Base-by-base conservation (phyloP, 768 basidiomycete species). In the Pleurotus giganteus region DNA sequence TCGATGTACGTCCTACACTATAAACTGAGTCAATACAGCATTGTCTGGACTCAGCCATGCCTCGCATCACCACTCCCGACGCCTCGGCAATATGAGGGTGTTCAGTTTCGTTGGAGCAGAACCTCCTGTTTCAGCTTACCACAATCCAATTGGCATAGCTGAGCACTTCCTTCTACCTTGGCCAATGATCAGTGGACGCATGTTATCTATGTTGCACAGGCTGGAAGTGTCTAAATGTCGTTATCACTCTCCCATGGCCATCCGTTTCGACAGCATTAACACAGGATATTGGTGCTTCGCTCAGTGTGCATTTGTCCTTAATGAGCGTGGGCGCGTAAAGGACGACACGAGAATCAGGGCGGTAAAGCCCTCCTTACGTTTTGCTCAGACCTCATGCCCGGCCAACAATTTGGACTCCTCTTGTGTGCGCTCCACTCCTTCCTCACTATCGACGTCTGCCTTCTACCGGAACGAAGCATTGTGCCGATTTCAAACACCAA, bases 301-400 rank as follows among this genome's bases (percentile, higher is more conserved):
- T 31, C 23, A 17, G n/a, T n/a, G n/a, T 45, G 44, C 21, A 26
- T 51, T 51, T 51, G 34, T 39, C 49, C 49, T 51, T 27, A 36
- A 36, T 17, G 12, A 51, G 49, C 11, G 17, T 51, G 23, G 15
- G 49, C 49, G 49, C 34, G 49, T 51, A 37, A 34, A 37, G 23
- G 34, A 21, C 34, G 26, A 51, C 49, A 51, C 27, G 49, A 36
- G 49, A 27, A 11, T 51, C 49, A 51, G 49, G 49, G 49, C 49
- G 34, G 49, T 21, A 36, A 17, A 45, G 43, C 29, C 4, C n/a
- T 37, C 12, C 34, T 51, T 51, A 51, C 49, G 49, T 51, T 34
- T 51, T 13, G 21, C 32, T n/a, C n/a, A 7, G 15, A 37, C 49
- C 49, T 51, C 49, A 51, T 51, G 49, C 37, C 27, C 19, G 8